Base-by-base conservation (phyloP, 2,329 filamentous ascomycete genomes). In the Botrytis hyacinthi region DNA sequence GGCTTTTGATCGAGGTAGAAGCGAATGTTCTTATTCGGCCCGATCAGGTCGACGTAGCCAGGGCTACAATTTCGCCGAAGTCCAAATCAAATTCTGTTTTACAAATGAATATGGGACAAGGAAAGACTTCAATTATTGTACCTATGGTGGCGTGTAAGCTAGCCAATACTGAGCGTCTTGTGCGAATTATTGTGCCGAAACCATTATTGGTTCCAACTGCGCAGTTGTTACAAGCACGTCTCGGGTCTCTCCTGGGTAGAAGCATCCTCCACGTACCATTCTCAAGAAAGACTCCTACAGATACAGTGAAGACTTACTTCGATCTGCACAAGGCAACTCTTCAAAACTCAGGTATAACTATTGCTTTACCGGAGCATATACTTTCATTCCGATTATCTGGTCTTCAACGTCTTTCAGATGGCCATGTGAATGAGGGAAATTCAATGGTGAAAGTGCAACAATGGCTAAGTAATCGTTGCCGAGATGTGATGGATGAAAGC, bases 101-200 rank as follows among this genome's bases (percentile, higher is more conserved):
- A 1, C 90, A 92, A 75, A 85, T 92, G 81, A 89, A 91, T 74
- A 92, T 92, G 90, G 90, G 90, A 0, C 85, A 90, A 82, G 87
- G 86, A 82, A 90, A 90, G 79, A 89, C 88, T 0, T 88, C 86
- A 0, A 85, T 84, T 67, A 87, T 89, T 35, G 84, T 89, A 10
- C 87, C 87, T 0, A 87, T 89, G 84, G 85, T 82, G 0, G 82
- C 84, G 0, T 81, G 83, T 0, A 74, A 83, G 0, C 79, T 89
- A 0, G 86, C 87, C 0, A 80, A 89, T 75, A 79, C 82, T 0
- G 78, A 74, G 8, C 75, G 75, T 35, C 77, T 89, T 0, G 78
- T 82, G 0, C 80, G 87, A 12, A 79, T 87, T 0, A 74, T 87
- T 2, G 83, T 87, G 2, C 83, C 83, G 0, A 83, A 84, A 68